These are phyloP conservation scores for Aspergillus conjunctus DNA, from an alignment of 495 filamentous ascomycete species.

Conservation along the genomic window DNA sequence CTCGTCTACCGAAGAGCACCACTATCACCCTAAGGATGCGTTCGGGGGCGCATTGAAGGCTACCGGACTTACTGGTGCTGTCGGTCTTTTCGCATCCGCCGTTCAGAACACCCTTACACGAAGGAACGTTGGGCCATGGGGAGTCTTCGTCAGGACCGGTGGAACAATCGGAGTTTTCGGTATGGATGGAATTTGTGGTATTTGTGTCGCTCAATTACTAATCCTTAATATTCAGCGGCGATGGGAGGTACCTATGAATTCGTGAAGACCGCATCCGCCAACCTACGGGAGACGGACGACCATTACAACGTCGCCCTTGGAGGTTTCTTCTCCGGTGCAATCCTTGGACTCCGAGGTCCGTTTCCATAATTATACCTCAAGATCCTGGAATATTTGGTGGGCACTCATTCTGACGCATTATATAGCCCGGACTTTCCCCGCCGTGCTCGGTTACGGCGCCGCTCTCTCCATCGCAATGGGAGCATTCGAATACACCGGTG, in stretches of 20 bases:
- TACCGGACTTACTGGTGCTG: conserved; percentile 62
- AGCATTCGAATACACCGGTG: conserved; percentile 78
- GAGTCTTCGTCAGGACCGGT: conserved; percentile 74
- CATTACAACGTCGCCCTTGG: conserved; percentile 68
- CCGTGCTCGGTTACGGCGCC: conserved; percentile 76
- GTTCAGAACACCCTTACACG: conserved; percentile 82
- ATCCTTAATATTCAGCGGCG: conserved; percentile 58
- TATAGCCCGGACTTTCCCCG: conserved; percentile 73
- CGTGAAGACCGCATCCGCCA: conserved; percentile 68
- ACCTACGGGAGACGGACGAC: conserved; percentile 76
- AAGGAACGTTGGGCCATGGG: conserved; percentile 73
- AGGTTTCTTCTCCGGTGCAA: conserved; percentile 70
- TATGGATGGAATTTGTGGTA: conserved; percentile 38
- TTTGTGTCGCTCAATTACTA: conserved; percentile 14
- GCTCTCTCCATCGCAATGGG: conserved; percentile 64
- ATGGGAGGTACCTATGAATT: conserved; percentile 82
- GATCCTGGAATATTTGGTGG: not conserved
- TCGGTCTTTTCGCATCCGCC: conserved; percentile 72
- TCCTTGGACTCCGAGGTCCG: conserved; percentile 67
- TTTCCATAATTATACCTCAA: not conserved
- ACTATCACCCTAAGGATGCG: conserved; percentile 80
- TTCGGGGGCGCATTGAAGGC: conserved; percentile 64
- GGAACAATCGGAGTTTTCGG: conserved; percentile 66
- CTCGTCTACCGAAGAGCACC: conserved; percentile 49
- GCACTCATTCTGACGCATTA: conserved; percentile 1